Evolutionary conservation across 1,284 basidiomycete genomes (phyloP).

Genomic region (Bjerkandera adusta): DNA sequence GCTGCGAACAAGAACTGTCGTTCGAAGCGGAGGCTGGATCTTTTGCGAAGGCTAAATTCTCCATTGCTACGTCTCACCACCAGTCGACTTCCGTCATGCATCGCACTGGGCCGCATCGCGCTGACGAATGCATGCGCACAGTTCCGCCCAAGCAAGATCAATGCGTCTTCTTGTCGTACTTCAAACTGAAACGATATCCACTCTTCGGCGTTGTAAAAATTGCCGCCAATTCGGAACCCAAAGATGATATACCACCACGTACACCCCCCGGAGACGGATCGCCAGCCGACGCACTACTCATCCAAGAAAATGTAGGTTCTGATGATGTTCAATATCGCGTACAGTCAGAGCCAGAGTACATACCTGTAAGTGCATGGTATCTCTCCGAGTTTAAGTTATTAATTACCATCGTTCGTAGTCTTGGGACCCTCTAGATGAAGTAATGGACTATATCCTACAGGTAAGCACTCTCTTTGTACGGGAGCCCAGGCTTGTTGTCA

Average conservation of each 20-base stretch:
- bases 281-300: no score
- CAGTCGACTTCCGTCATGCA: conserved; percentile 7
- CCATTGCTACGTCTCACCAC: neutral
- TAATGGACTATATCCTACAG: conserved; percentile 21
- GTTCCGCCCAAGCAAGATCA: conserved; percentile 10
- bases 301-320: no score
- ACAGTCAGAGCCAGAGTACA: no score
- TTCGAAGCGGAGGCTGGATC: neutral
- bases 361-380: no score
- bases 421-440: conserved; percentile 13
- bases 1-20: neutral
- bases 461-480: no score
- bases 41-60: conserved; percentile 3
- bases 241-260: conserved; percentile 9
- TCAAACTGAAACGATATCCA: conserved; percentile 19
- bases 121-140: neutral
- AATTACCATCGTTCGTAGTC: neutral
- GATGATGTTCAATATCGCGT: no score
- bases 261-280: neutral
- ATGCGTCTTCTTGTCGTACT: conserved; percentile 23
- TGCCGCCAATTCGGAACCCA: conserved; percentile 18
- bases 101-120: conserved; percentile 3
- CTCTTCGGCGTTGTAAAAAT: conserved; percentile 10
- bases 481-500: neutral
- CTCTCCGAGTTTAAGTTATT: no score